Evolutionary conservation across 306 rosid species (phyloP), one percentile per base, ranked within the genome.

Genomic region (Inga laurina): DNA sequence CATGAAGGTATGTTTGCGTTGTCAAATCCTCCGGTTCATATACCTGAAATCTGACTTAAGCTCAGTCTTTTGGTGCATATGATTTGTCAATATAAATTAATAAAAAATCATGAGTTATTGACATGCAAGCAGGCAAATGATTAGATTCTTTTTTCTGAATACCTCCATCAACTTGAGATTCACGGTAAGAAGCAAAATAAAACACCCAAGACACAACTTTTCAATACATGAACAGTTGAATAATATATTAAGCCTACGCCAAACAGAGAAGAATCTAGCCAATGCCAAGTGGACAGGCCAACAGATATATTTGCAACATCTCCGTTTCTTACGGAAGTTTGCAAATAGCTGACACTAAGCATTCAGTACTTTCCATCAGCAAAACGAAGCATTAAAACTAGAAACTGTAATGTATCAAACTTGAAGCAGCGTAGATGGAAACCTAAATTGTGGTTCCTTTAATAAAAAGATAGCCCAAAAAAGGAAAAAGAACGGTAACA

Each of bases 41-140:
- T 45, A 74, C 94, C 99, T 96, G 97, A 88, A 87, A 81, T 74
- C 61, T 35, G 83, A 84, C 81, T 81, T 45, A 85, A 76, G 75
- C 41, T 75, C 37, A 80, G 86, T 44, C 43, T 74, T 79, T 72
- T 13, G 76, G n/a, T 22, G 57, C 75, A 71, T 13, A 44, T 14
- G 70, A 84, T 74, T 57, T 22, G 49, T 51, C 44, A 67, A 24
- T 44, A 77, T 11, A 75, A 61, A 43, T 75, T 35, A 62, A 79
- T 49, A 52, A 72, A 71, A 35, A 19, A 6, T 27, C 39, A 21
- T 56, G 41, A 67, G 69, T 24, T 18, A 24, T 24, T 62, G 61
- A 82, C 34, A 72, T 16, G 21, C 43, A 73, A 77, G 22, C 22
- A 5, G 67, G 14, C 70, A 8, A 61, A 48, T 69, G 81, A 59